phyloP scores from a whole-genome alignment of 371 early-diverging fungal genomes.

The Mucor ambiguus region DNA sequence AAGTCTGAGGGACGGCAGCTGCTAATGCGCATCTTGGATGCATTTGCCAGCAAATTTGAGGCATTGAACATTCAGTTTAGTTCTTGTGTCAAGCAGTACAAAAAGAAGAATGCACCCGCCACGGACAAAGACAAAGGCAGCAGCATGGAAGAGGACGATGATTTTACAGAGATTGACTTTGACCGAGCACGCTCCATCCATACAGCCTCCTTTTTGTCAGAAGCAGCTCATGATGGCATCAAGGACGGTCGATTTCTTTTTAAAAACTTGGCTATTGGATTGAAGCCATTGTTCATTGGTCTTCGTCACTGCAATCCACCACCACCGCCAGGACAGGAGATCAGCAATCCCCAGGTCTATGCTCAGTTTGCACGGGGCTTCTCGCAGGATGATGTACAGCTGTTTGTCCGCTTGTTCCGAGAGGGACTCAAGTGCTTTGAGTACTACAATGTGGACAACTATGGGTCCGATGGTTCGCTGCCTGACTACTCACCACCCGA shows the following conservation, averaged over 20 bases:
- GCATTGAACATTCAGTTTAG: constrained; percentile 69
- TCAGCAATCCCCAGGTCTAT: constrained; percentile 38
- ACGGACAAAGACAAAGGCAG: constrained; percentile 24
- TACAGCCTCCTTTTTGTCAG: constrained; percentile 64
- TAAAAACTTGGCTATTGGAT: constrained; percentile 82
- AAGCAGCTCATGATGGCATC: constrained; percentile 69
- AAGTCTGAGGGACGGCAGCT: constrained; percentile 70
- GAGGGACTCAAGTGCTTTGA: constrained; percentile 90
- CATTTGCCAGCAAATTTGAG: constrained; percentile 80
- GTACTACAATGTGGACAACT: constrained; percentile 79
- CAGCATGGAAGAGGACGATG: constrained; percentile 19
- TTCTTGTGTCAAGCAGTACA: constrained; percentile 54
- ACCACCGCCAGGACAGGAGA: constrained; percentile 44
- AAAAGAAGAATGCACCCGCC: constrained; percentile 27
- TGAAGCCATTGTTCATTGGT: constrained; percentile 81
- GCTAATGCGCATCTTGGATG: constrained; percentile 83
- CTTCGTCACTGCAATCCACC: constrained; percentile 76
- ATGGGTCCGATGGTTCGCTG: constrained; percentile 55
- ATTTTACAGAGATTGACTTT: constrained; percentile 65
- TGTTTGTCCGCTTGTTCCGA: constrained; percentile 73
- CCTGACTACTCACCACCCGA: constrained; percentile 28
- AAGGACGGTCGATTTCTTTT: constrained; percentile 83
- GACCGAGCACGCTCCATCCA: constrained; percentile 81
- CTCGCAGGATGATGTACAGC: constrained; percentile 71
- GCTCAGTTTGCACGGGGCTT: constrained; percentile 64